Base-by-base conservation (phyloP, 1,284 basidiomycete genomes). In the Trichosporon faecale region DNA sequence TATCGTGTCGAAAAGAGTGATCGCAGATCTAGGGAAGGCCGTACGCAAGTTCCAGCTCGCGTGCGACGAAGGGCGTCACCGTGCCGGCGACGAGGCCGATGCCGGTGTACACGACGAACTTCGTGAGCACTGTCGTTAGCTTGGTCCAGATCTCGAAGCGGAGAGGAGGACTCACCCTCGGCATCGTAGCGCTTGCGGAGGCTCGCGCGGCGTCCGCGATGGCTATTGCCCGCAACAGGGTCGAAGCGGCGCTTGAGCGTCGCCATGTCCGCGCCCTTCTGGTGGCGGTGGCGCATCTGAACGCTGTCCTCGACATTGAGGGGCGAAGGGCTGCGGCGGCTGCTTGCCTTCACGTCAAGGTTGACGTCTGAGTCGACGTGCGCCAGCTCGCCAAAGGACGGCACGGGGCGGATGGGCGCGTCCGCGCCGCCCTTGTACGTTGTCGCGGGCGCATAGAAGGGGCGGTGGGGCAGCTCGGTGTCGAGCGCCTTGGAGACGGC, bases 61-160 rank as follows among this genome's bases (percentile, higher is more conserved):
- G 57, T 16, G 57, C 27, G 31, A 61, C 57, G 29, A 25, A 61
- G 29, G 92, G 92, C 35, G 90, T 84, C 0, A 85, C 80, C 70
- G 90, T 88, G 4, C 85, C 83, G 0, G 90, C 88, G 18, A 95
- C 80, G 29, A 91, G 79, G 0, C 88, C 93, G 71, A 97, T 95
- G 0, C 93, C 94, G 66, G 88, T 87, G 79, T 97, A 98, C 2
- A 96, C 94, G 64, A 94, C 89, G 3, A 95, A 91, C 84, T 95
- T 96, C 33, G 94, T 95, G 73, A 95, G 83, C 8, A 96, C 93
- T 94, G 2, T 35, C 1, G 46, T 67, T 6, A 65, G 65, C 63
- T 40, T 1, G 23, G 2, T 3, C 4, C 14, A 8, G 14, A n/a
- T 12, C 12, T 12, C 35, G 35, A 37, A 37, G 35, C 35, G 11